phyloP scores from a whole-genome alignment of 805 yeast species.

The Maudiozyma pseudohumilis region DNA sequence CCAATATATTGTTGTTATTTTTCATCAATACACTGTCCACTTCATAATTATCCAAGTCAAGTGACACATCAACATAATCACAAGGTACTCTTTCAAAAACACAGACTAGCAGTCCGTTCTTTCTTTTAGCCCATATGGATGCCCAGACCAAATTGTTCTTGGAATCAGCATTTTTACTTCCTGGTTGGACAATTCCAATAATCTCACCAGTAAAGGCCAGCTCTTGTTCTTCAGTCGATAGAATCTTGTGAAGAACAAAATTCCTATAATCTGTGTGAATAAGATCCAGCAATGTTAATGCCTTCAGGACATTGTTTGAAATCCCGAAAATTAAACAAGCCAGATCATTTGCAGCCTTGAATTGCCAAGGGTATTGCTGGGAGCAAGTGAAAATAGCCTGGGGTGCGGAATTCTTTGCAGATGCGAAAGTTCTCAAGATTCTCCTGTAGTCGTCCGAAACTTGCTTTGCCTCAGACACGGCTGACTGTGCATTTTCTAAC shows the following conservation, averaged over 20 bases:
- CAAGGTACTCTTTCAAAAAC: conserved; percentile 81
- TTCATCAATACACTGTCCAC: conserved; percentile 21
- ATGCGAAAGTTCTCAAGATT: conserved; percentile 53
- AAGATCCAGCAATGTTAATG: conserved; percentile 61
- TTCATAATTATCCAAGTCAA: conserved; percentile 28
- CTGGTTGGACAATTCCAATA: conserved; percentile 65
- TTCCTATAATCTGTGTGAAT: conserved; percentile 68
- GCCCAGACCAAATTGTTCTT: conserved; percentile 57
- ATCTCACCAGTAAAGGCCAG: conserved; percentile 75
- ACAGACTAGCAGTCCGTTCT: conserved; percentile 61
- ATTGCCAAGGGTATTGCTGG: conserved; percentile 62
- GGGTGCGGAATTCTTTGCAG: conserved; percentile 63
- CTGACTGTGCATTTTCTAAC: conserved; percentile 1
- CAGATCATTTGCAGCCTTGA: conserved; percentile 79
- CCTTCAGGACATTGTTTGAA: conserved; percentile 49
- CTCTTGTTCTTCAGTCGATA: conserved; percentile 31
- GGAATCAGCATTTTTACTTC: conserved; percentile 27
- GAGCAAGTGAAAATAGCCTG: conserved; percentile 82
- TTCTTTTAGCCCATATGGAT: conserved; percentile 80
- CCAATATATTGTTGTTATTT: conserved; percentile 8
- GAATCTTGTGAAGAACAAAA: conserved; percentile 52
- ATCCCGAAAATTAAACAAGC: conserved; percentile 84
- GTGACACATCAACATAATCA: conserved; percentile 49
- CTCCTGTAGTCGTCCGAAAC: conserved; percentile 29
- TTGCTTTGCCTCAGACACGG: conserved; percentile 4